Conservation (phyloP, 495 filamentous ascomycete genomes). For the Daldinia concentrica region DNA sequence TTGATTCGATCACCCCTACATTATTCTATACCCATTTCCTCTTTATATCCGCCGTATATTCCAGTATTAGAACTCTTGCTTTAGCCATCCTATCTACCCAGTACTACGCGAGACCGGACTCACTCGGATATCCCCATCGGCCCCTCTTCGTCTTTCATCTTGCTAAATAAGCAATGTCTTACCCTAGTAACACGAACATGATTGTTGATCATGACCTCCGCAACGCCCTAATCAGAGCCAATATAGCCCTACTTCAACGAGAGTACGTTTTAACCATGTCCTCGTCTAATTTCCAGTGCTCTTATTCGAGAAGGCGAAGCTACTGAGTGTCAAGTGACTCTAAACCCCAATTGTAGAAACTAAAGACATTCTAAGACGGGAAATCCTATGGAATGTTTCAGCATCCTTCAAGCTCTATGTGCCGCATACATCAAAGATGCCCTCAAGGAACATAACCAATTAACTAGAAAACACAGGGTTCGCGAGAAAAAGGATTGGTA, state of each 20-base stretch:
- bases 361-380: neutral
- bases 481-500: conserved; percentile 42
- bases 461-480: conserved; percentile 17
- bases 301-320: neutral
- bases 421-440: neutral
- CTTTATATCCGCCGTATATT: neutral
- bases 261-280: conserved; percentile 24
- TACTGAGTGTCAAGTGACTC: conserved; percentile 13
- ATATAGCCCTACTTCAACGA: conserved; percentile 39
- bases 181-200: conserved; percentile 16
- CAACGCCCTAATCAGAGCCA: conserved; percentile 38
- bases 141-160: neutral
- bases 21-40: neutral
- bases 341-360: neutral
- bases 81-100: neutral
- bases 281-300: neutral
- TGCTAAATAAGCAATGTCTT: conserved; percentile 23
- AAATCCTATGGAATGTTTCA: conserved; percentile 3
- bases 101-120: neutral
- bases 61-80: neutral
- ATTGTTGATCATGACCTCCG: conserved; percentile 37
- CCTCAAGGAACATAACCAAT: neutral
- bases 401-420: neutral
- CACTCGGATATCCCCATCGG: conserved; percentile 12
- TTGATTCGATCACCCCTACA: conserved; percentile 13